Base-by-base conservation (phyloP, 345 rosid genomes). In the Eucalyptus sideroxylon region DNA sequence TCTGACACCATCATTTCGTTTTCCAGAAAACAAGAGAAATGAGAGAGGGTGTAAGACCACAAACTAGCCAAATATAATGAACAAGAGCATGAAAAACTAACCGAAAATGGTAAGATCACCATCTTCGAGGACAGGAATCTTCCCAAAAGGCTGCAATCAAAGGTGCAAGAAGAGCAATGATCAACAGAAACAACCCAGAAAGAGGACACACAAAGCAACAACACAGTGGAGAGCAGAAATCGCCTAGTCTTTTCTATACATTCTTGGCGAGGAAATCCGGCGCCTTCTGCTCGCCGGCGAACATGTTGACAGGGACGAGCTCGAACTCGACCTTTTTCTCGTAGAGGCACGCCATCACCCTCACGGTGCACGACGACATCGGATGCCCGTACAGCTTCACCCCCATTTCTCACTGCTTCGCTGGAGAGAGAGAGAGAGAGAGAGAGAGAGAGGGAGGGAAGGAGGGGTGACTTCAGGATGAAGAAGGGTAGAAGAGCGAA, bases 91-190 rank as follows among this genome's bases (percentile, higher is more conserved):
- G 30, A 11, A 40, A 37, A 27, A 81, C 69, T 86, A 89, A 97
- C 99, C 98, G 80, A 96, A 96, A 88, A 96, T 89, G n/a, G 94
- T 95, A 44, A 96, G 93, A 90, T 96, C 97, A 16, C 90, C 97
- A 82, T 97, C 99, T 94, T 97, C 97, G 34, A 97, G 93, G 30
- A 91, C 98, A 47, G 99, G 99, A 91, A 97, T 90, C 88, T 88
- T 95, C 50, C 99, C 99, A 34, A 97, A 97, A 26, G 99, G 99
- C 99, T 96, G 94, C 93, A 92, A 9, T 26, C 40, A 90, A 67
- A 59, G 77, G 77, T 7, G 8, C 31, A 89, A 49, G 34, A 40
- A 37, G 15, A 88, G 6, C 31, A 90, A 50, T 30, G 45, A 6
- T 87, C 86, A 87, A 24, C 65, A 51, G 47, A 24, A 23, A 9